Evolutionary conservation across 169 alveolate species (phyloP), one percentile per base, ranked within the genome.

Genomic region (Eimeria praecox): DNA sequence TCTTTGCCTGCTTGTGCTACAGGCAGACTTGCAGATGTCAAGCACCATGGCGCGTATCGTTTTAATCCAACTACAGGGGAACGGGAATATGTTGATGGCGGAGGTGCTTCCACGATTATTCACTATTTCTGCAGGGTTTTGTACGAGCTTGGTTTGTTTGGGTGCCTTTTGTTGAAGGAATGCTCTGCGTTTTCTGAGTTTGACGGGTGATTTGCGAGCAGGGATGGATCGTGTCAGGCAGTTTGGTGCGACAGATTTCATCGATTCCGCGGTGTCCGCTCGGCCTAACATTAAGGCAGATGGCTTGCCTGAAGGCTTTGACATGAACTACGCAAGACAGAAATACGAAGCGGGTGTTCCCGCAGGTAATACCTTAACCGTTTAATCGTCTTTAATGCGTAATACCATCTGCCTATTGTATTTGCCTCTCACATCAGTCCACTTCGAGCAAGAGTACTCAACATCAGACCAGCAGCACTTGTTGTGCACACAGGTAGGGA

Each of bases 41-140:
- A 66, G n/a, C 66, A 78, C 54, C 77, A 83, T 40, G 96, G 96
- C 87, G 96, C 96, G 2, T 93, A 40, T n/a, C 96, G 96, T 27
- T 83, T 82, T 30, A 83, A 93, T 49, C 82, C 88, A 52, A 16
- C 27, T 10, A 93, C 96, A 54, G 96, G 96, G 88, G 80, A 62
- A n/a, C 46, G 27, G 24, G 89, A 80, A 64, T 30, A 20, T 38
- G 90, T 93, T 33, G 96, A 93, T 52, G 96, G 94, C 64, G 93
- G 93, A 86, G 93, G 93, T 86, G 71, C 38, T 33, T 59, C 66
- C 66, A 35, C 35, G 38, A 27, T 33, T 14, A 27, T 9, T 54
- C 12, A 54, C 77, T 44, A 52, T 35, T 35, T 56, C 54, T 83
- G 35, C 33, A 54, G 77, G 35, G 22, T 12, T 83, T 83, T 16